Conservation (phyloP, 257 asterid genomes). For the Primulina huaijiensis region DNA sequence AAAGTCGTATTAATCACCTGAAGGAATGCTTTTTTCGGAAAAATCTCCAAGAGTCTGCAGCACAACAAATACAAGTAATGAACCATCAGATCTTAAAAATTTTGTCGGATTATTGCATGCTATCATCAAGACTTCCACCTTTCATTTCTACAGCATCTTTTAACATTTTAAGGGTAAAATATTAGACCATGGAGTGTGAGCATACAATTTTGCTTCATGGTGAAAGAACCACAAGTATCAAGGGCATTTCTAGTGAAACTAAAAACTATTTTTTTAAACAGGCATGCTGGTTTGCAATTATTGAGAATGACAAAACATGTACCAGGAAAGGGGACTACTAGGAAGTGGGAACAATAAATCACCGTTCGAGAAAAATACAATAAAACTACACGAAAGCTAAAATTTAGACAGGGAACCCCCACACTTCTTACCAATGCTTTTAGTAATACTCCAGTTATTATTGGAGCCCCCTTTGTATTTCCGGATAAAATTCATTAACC, state of each 20-base stretch:
- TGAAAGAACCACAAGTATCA: conserved; percentile 9
- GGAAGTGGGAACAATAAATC: too few relatives aligned
- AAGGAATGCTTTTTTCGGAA: conserved; percentile 52
- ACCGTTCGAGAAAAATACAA: too few relatives aligned
- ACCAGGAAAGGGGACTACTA: too few relatives aligned
- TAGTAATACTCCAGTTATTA: too few relatives aligned
- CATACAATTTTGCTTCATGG: not conserved
- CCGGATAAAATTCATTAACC: too few relatives aligned
- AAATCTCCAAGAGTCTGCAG: conserved; percentile 71
- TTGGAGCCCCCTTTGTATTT: too few relatives aligned
- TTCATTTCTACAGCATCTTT: not conserved
- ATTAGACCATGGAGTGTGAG: not conserved
- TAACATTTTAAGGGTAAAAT: conserved; percentile 3
- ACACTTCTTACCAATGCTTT: too few relatives aligned
- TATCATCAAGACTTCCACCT: conserved; percentile 7
- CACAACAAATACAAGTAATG: conserved; percentile 22
- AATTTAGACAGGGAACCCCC: too few relatives aligned
- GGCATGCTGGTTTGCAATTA: too few relatives aligned
- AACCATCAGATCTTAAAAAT: conserved; percentile 8
- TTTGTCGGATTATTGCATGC: conserved; percentile 1
- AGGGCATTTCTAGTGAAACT: conserved; percentile 3
- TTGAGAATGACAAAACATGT: too few relatives aligned
- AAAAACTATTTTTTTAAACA: not conserved
- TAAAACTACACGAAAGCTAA: too few relatives aligned
- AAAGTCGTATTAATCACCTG: conserved; percentile 58